These are phyloP conservation scores for Medicago ruthenica DNA, from an alignment of 306 rosid genomes.

Conservation along the genomic window DNA sequence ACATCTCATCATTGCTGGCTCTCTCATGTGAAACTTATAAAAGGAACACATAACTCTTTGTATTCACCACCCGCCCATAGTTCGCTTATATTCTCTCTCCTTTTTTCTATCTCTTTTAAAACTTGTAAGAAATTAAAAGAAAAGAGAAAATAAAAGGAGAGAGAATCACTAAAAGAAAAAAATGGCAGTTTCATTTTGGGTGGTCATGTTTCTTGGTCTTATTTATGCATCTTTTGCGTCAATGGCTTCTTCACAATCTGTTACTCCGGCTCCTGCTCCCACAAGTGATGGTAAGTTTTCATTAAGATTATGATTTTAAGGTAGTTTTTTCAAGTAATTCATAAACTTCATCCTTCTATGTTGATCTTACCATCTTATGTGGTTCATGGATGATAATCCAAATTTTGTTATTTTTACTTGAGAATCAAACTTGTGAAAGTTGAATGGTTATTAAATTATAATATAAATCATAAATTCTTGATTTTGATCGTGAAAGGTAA, in stretches of 20 bases:
- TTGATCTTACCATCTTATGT: not conserved
- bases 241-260: constrained; percentile 47
- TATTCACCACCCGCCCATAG: constrained; percentile 31
- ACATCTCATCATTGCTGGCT: constrained; percentile 8
- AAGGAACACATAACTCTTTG: not conserved
- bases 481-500: no score
- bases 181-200: constrained; percentile 46
- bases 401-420: not conserved
- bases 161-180: not conserved
- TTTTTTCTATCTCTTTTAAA: constrained; percentile 37
- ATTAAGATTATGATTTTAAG: not conserved
- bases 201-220: constrained; percentile 47
- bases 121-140: not conserved
- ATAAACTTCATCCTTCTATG: not conserved
- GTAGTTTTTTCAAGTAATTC: not conserved
- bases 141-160: constrained; percentile 10
- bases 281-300: constrained; percentile 58
- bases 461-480: no score
- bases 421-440: not conserved
- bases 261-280: constrained; percentile 50
- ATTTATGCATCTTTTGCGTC: constrained; percentile 50
- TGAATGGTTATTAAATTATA: not conserved
- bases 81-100: constrained; percentile 35
- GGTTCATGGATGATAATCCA: not conserved
- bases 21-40: constrained; percentile 32